Conservation (phyloP, 352 stramenopile species). For the Globisporangium nunn region DNA sequence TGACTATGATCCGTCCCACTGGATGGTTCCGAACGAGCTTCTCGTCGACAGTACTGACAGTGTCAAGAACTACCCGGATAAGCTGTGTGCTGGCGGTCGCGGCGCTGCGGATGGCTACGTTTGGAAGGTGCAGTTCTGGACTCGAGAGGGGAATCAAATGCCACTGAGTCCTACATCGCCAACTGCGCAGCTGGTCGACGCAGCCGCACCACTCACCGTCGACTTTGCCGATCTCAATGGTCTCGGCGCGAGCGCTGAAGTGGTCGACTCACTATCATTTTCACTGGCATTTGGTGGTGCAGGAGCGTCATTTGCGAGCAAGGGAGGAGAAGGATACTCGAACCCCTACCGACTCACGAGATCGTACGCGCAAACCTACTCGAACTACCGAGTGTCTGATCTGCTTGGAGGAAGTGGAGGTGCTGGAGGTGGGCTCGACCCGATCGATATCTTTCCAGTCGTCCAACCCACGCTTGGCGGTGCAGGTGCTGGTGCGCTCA, state of each 20-base stretch:
- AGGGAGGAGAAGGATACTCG: slow-evolving; percentile 52
- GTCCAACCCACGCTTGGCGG: slow-evolving; percentile 80
- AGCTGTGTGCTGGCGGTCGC: slow-evolving; percentile 78
- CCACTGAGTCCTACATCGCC: slow-evolving; percentile 70
- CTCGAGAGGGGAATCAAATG: slow-evolving; percentile 70
- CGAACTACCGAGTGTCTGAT: slow-evolving; percentile 51
- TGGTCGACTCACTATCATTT: slow-evolving; percentile 77
- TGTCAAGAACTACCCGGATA: slow-evolving; percentile 48
- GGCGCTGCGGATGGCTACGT: slow-evolving; percentile 72
- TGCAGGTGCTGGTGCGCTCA: slow-evolving; percentile 80
- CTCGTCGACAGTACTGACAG: slow-evolving; percentile 32
- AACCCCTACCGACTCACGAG: slow-evolving; percentile 8
- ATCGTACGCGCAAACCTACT: slow-evolving; percentile 25
- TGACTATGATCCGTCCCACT: slow-evolving; percentile 40
- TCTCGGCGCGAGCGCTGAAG: slow-evolving; percentile 40
- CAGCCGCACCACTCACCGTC: slow-evolving; percentile 30
- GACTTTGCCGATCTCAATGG: slow-evolving; percentile 33
- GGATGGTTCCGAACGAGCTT: slow-evolving; percentile 38
- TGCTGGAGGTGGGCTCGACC: slow-evolving; percentile 72
- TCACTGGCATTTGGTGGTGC: slow-evolving; percentile 88
- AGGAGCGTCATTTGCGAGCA: slow-evolving; percentile 57
- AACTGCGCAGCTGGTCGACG: slow-evolving; percentile 18
- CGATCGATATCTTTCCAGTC: slow-evolving; percentile 70
- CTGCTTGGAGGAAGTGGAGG: slow-evolving; percentile 90
- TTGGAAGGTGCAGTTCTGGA: slow-evolving; percentile 92